A percentile compares a stretch with the other conserved stretches of the same genome.
Evolutionary conservation across 2,329 filamentous ascomycete genomes (phyloP).

Genomic region (Cucurbitaria berberidis): DNA sequence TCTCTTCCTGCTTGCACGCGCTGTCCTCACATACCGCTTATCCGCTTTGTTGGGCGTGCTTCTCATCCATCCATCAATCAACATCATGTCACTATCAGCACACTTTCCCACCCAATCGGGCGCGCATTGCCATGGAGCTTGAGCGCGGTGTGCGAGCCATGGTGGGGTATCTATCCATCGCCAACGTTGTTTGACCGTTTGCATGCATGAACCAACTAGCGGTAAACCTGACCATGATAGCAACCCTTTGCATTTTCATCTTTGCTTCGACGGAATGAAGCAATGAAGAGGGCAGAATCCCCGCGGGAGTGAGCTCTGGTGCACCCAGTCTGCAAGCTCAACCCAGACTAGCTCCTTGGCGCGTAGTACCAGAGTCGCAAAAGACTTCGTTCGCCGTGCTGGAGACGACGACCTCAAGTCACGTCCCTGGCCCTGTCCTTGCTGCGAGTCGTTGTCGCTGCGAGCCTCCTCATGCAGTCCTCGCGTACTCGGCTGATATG

Average conservation of each 20-base stretch:
- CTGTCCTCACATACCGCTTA: conserved; percentile 4
- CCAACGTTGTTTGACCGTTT: not conserved
- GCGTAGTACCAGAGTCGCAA: conserved; percentile 1
- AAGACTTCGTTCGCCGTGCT: not conserved
- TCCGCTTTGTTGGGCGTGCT: conserved; percentile 18
- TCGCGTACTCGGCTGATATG: conserved; percentile 34
- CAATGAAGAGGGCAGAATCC: conserved; percentile 11
- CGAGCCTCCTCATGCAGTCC: conserved; percentile 35
- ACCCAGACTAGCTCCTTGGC: conserved; percentile 27
- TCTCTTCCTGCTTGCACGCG: conserved; percentile 23
- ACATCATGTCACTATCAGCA: conserved; percentile 27
- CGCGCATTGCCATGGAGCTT: not conserved
- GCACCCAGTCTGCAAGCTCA: conserved; percentile 6
- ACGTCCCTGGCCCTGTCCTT: not conserved
- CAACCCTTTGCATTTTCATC: not conserved
- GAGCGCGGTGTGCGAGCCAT: not conserved
- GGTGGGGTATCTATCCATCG: not conserved
- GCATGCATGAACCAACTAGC: not conserved
- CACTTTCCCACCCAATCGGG: not conserved
- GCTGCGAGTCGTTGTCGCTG: conserved; percentile 7
- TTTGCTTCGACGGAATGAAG: not conserved
- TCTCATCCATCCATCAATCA: no score
- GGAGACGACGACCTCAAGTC: not conserved
- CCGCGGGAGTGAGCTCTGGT: conserved; percentile 24
- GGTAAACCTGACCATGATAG: not conserved